These are phyloP conservation scores for Phlegmacium glaucopus DNA, from an alignment of 768 basidiomycete genomes.

Conservation along the genomic window DNA sequence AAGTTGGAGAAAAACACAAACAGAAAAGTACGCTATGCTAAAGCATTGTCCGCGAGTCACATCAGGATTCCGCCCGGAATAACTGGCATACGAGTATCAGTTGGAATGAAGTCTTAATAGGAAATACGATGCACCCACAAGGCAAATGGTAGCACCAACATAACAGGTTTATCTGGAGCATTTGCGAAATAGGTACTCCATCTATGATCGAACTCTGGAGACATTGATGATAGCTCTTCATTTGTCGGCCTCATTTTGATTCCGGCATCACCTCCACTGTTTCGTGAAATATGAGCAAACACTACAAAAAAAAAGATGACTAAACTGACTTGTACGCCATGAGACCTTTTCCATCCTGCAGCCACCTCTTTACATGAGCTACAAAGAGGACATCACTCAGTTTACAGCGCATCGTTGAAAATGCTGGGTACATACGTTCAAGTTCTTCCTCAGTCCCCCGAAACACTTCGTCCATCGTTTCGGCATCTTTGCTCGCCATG, in stretches of 20 bases:
- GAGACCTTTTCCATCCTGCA: constrained; percentile 38
- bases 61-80: constrained; percentile 12
- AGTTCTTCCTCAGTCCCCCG: constrained; percentile 36
- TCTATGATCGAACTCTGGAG: constrained; percentile 42
- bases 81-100: constrained; percentile 9
- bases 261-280: constrained; percentile 50
- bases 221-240: constrained; percentile 46
- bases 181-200: constrained; percentile 52
- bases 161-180: constrained; percentile 55
- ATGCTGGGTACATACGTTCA: constrained; percentile 31
- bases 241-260: constrained; percentile 52
- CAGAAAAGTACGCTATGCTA: constrained; percentile 15
- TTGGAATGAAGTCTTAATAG: not conserved
- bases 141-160: constrained; percentile 37
- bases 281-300: not conserved
- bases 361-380: constrained; percentile 29
- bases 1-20: constrained; percentile 1
- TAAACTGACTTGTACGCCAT: constrained; percentile 50
- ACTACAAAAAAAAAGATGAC: not conserved
- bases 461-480: constrained; percentile 48
- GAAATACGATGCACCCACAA: constrained; percentile 26
- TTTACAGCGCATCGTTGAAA: not conserved
- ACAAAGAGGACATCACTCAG: not conserved
- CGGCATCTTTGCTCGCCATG: constrained; percentile 40
- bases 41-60: constrained; percentile 20